Conservation (phyloP, 768 basidiomycete species). For the Suillus variegatus region DNA sequence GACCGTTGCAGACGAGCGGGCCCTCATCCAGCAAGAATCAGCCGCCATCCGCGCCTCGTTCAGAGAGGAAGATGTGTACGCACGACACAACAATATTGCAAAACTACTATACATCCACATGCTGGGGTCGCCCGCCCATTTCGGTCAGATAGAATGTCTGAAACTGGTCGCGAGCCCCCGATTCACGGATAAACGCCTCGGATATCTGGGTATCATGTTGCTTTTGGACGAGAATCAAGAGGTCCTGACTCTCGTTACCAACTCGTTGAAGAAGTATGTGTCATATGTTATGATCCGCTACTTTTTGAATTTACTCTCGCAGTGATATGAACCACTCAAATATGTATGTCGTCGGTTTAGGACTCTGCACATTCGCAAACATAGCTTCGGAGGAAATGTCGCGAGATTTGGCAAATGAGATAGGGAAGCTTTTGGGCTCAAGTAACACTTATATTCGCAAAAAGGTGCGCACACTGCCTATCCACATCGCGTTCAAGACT, state of each 20-base stretch:
- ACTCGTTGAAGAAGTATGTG: conserved; percentile 94
- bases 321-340: conserved; percentile 99
- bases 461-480: conserved; percentile 60
- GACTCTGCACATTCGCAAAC: conserved; percentile 97
- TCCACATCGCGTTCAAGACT: conserved; percentile 4
- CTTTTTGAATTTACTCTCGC: conserved; percentile 15
- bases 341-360: conserved; percentile 97
- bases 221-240: conserved; percentile 97
- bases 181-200: conserved; percentile 94
- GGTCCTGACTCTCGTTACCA: conserved; percentile 95
- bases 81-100: conserved; percentile 96
- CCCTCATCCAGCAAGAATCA: conserved; percentile 95
- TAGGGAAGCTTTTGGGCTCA: conserved; percentile 95
- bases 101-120: conserved; percentile 99
- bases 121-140: conserved; percentile 98
- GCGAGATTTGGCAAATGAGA: conserved; percentile 94
- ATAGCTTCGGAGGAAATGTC: conserved; percentile 99
- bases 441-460: conserved; percentile 99
- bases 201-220: conserved; percentile 97
- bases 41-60: conserved; percentile 97
- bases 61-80: conserved; percentile 93
- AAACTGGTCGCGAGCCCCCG: conserved; percentile 94
- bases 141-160: conserved; percentile 97
- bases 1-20: conserved; percentile 98
- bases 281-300: background rate